Evolutionary conservation across 2,329 filamentous ascomycete species (phyloP), one percentile per base, ranked within the genome.

Genomic region (Beauveria scarabaeidicola): DNA sequence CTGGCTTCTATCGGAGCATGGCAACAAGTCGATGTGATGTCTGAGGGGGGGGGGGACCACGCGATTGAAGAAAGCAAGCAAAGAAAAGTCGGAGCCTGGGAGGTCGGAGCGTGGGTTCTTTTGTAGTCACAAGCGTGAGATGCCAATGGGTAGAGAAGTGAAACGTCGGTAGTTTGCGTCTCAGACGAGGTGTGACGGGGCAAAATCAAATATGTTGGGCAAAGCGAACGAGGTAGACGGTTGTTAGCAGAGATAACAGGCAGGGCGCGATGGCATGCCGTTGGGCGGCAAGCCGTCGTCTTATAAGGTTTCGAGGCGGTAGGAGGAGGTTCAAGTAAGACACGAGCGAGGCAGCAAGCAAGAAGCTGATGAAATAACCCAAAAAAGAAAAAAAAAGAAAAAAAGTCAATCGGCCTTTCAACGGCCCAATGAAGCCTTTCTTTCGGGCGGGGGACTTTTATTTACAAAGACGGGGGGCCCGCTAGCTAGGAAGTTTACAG

Each of bases 1-100:
- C 21, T 13, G 43, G 29, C 15, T 36, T 25, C 46, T 29, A 36
- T 51, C 23, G n/a, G 36, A 8, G 27, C 38, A 43, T 58, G 38
- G 25, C 47, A 38, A 50, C 17, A 51, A 51, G 55, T 58, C 55
- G 55, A 46, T 58, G 55, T 58, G 55, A 29, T 36, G 7, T 13
- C n/a, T 5, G 50, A 36, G 32, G 13, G 32, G 29, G 5, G 32
- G 29, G 4, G 29, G 32, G 32, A 36, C 21, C 32, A 19, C 21
- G 25, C 11, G n/a, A 25, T 27, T 46, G 19, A 48, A 48, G 21
- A 15, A 23, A 46, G 19, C n/a, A 23, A 25, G 48, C 32, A 36
- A 52, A 9, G 11, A 52, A 55, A n/a, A n/a, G 52, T 17, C n/a
- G 41, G 52, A 25, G 19, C 43, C 27, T 25, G 19, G 19, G 4